phyloP scores from a whole-genome alignment of 1,139 yeast species.

The Geotrichum fermentans region DNA sequence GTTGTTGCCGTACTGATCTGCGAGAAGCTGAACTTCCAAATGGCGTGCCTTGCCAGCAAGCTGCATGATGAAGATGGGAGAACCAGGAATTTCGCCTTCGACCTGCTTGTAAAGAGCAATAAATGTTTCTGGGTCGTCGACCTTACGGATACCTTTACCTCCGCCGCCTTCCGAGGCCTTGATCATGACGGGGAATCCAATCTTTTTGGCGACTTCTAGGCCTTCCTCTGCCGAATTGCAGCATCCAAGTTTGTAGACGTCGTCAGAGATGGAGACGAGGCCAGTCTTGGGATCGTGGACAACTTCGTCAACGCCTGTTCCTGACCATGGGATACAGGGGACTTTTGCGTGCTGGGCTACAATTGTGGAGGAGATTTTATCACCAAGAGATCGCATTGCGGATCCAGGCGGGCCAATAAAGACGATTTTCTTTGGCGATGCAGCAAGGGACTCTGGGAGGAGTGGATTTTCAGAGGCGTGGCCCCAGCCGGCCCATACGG shows the following conservation, averaged over 20 bases:
- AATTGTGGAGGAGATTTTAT: conserved; percentile 94
- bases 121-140: conserved; percentile 71
- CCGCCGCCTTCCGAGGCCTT: conserved; percentile 99
- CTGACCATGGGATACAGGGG: conserved; percentile 99
- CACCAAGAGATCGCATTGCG: conserved; percentile 98
- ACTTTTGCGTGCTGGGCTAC: conserved; percentile 98
- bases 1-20: conserved; percentile 93
- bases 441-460: conserved; percentile 88
- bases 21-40: conserved; percentile 88
- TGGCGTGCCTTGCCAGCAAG: conserved; percentile 94
- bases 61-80: conserved; percentile 92
- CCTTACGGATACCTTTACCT: conserved; percentile 96
- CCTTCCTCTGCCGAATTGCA: conserved; percentile 86
- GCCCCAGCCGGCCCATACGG: conserved; percentile 99
- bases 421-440: conserved; percentile 78
- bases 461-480: conserved; percentile 97
- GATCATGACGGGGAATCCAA: conserved; percentile 95
- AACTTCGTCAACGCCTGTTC: conserved; percentile 90
- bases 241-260: conserved; percentile 81
- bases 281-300: conserved; percentile 59
- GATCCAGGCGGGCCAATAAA: conserved; percentile 98
- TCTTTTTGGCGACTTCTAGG: conserved; percentile 68
- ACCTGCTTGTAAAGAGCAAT: conserved; percentile 74
- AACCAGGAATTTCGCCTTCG: conserved; percentile 91
- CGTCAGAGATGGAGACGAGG: conserved; percentile 83